phyloP scores from a whole-genome alignment of 179 eudicot species.

The Drosera spatulata region DNA sequence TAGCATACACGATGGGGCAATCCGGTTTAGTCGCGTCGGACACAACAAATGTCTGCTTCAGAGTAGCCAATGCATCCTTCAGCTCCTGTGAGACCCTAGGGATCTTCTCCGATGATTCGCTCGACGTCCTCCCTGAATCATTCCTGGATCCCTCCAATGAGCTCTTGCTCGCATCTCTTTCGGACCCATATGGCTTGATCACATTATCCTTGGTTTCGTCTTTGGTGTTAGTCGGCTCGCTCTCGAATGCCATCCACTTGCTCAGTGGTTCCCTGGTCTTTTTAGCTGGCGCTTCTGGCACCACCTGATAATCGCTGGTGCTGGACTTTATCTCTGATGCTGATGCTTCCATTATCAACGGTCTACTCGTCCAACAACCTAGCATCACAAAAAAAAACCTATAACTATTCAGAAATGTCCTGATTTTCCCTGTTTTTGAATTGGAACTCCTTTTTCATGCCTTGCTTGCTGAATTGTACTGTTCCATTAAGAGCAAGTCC shows the following conservation, averaged over 20 bases:
- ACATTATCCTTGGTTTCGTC: background rate
- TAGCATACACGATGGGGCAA: constrained; percentile 83
- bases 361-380: too few species aligned
- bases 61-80: constrained; percentile 69
- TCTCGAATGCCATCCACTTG: constrained; percentile 51
- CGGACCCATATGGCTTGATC: constrained; percentile 4
- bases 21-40: constrained; percentile 96
- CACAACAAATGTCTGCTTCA: constrained; percentile 95
- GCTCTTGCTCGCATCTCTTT: constrained; percentile 9
- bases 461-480: too few species aligned
- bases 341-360: background rate
- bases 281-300: background rate
- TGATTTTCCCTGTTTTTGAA: too few species aligned
- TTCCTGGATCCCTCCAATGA: constrained; percentile 5
- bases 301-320: too few species aligned
- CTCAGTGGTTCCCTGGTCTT: background rate
- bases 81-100: constrained; percentile 85
- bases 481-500: too few species aligned
- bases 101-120: constrained; percentile 7
- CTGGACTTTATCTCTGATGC: background rate
- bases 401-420: too few species aligned
- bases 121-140: too few species aligned
- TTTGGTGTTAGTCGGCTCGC: background rate
- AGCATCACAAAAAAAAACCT: too few species aligned
- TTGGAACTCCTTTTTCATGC: too few species aligned